Conservation (phyloP, 1,284 basidiomycete genomes). For the Pascua sp. region DNA sequence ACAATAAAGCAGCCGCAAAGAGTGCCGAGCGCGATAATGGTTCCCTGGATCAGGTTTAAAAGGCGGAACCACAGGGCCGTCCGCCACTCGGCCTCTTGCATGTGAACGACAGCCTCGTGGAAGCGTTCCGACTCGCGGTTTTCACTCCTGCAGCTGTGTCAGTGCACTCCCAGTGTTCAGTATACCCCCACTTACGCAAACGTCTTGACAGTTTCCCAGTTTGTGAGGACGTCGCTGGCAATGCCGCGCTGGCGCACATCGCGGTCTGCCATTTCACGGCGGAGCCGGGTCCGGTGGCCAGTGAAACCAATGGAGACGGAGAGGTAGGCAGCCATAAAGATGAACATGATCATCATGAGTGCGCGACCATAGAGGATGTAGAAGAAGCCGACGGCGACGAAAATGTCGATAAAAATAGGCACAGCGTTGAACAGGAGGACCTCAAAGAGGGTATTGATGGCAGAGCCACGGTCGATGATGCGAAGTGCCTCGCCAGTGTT, state of each 20-base stretch:
- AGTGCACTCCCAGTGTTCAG: constrained; percentile 39
- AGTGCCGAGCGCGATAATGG: constrained; percentile 86
- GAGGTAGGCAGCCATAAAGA: constrained; percentile 82
- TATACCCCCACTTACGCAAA: constrained; percentile 41
- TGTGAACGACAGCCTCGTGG: constrained; percentile 76
- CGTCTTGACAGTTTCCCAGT: constrained; percentile 98
- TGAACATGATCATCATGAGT: constrained; percentile 79
- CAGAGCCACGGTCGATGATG: constrained; percentile 97
- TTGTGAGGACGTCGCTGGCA: constrained; percentile 94
- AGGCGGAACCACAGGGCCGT: constrained; percentile 87
- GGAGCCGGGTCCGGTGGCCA: constrained; percentile 72
- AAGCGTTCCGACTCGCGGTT: constrained; percentile 82
- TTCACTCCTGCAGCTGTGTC: constrained; percentile 68
- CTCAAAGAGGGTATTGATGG: constrained; percentile 90
- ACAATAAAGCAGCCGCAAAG: constrained; percentile 92
- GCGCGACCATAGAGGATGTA: constrained; percentile 66
- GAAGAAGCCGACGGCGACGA: constrained; percentile 91
- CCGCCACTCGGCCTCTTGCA: constrained; percentile 85
- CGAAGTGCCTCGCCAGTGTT: constrained; percentile 95
- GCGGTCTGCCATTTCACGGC: constrained; percentile 86
- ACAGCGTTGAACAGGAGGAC: constrained; percentile 90
- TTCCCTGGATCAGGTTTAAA: constrained; percentile 89
- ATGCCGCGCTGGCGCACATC: constrained; percentile 92
- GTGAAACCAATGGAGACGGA: constrained; percentile 95
- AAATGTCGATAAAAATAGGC: constrained; percentile 90